phyloP scores from a whole-genome alignment of 345 rosid species.

The Arabidopsis suecica region DNA sequence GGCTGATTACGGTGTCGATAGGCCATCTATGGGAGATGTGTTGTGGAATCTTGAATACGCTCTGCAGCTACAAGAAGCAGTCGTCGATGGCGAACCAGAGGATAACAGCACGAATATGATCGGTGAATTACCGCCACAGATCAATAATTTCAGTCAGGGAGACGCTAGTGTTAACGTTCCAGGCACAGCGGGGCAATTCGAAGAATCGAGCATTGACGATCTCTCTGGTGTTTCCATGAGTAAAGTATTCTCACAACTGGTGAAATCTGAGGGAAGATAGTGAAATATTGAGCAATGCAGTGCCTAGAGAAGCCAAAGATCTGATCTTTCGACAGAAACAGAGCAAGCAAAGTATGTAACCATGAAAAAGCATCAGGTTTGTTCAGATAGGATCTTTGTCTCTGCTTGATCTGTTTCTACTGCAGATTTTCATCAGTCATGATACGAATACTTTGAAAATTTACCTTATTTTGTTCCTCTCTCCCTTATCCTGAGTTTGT shows the following conservation, averaged over 20 bases:
- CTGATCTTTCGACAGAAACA: background rate
- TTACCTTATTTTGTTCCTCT: background rate
- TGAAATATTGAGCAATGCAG: conserved; percentile 1
- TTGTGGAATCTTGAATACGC: conserved; percentile 47
- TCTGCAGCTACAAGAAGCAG: conserved; percentile 48
- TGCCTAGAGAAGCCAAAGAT: conserved; percentile 4
- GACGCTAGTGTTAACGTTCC: conserved; percentile 50
- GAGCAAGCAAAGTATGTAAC: conserved; percentile 23
- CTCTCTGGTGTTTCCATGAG: conserved; percentile 83
- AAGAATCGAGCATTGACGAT: conserved; percentile 60
- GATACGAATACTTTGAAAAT: conserved; percentile 9
- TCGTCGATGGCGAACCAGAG: conserved; percentile 66
- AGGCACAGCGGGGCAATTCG: conserved; percentile 50
- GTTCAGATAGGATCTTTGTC: conserved; percentile 10
- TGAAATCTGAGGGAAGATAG: conserved; percentile 88
- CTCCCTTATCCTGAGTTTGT: conserved; percentile 24
- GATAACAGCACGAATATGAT: conserved; percentile 85
- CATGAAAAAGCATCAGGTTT: conserved; percentile 3
- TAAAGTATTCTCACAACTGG: conserved; percentile 87
- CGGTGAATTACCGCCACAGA: conserved; percentile 69
- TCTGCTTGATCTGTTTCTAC: conserved; percentile 16
- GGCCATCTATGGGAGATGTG: conserved; percentile 53
- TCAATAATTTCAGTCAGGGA: conserved; percentile 65
- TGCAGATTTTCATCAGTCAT: conserved; percentile 18
- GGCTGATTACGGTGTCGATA: conserved; percentile 37